Conservation (phyloP, 768 basidiomycete species). For the Russula dissimulans region DNA sequence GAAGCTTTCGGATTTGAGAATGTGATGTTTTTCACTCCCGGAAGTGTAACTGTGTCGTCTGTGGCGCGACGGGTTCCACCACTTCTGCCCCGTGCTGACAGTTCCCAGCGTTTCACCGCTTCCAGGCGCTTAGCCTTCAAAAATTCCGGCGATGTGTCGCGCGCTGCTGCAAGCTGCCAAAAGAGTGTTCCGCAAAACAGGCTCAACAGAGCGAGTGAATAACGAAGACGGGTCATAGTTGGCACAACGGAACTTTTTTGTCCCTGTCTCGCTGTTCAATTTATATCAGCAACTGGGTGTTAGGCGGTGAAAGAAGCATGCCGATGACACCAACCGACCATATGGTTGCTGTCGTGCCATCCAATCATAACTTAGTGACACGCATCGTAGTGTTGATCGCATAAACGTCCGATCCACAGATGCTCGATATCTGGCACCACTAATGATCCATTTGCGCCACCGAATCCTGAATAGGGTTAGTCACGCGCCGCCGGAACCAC, state of each 20-base stretch:
- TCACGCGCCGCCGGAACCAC: no score
- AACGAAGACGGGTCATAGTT: not conserved
- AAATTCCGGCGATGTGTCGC: not conserved
- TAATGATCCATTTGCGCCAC: no score
- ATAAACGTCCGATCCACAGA: no score
- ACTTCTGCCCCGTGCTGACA: not conserved
- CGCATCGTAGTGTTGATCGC: no score
- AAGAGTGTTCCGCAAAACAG: not conserved
- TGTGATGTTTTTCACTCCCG: conserved; percentile 50
- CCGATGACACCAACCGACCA: no score
- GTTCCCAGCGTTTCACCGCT: conserved; percentile 2
- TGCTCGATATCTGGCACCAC: no score
- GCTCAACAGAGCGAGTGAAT: not conserved
- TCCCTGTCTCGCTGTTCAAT: no score
- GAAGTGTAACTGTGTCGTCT: not conserved
- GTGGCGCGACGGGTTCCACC: not conserved
- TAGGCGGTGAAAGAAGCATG: no score
- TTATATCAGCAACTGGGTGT: no score
- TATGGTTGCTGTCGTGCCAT: no score
- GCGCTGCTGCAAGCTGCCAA: not conserved
- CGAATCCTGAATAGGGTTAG: no score
- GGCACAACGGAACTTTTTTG: not conserved
- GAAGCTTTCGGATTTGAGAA: conserved; percentile 60
- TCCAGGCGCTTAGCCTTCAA: conserved; percentile 4
- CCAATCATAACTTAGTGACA: no score